These are phyloP conservation scores for Fistulinella staudtii DNA, from an alignment of 1,284 basidiomycete species.

Conservation along the genomic window DNA sequence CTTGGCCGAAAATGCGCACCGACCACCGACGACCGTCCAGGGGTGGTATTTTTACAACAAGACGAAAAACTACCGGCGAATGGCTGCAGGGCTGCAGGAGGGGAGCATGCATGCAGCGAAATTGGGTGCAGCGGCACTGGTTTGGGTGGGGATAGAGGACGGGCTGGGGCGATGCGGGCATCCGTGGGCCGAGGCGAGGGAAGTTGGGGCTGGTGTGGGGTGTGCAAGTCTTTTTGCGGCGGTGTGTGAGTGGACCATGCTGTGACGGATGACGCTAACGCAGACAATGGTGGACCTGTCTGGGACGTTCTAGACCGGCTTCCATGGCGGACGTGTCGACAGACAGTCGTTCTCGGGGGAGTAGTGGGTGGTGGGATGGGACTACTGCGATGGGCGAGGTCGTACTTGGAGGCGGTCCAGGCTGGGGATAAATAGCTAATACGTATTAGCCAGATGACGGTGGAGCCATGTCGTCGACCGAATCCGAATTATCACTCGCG, in stretches of 20 bases:
- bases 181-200: conserved; percentile 45
- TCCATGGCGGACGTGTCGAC: conserved; percentile 46
- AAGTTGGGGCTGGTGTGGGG: conserved; percentile 62
- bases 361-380: conserved; percentile 53
- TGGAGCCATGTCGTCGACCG: conserved; percentile 14
- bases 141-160: conserved; percentile 70
- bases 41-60: conserved; percentile 94
- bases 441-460: conserved; percentile 6
- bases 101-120: conserved; percentile 56
- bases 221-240: conserved; percentile 56
- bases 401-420: conserved; percentile 32
- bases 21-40: conserved; percentile 72
- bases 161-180: conserved; percentile 46
- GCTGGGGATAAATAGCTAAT: conserved; percentile 1
- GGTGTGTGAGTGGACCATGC: conserved; percentile 68
- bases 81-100: conserved; percentile 67
- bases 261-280: background rate
- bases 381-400: conserved; percentile 45
- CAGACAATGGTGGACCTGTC: conserved; percentile 6
- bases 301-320: conserved; percentile 50
- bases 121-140: conserved; percentile 52
- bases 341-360: conserved; percentile 50
- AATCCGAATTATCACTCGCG: background rate
- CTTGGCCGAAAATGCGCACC: conserved; percentile 66
- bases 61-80: conserved; percentile 84